Conservation (phyloP, 495 filamentous ascomycete genomes). For the Stereocaulon alpinum region DNA sequence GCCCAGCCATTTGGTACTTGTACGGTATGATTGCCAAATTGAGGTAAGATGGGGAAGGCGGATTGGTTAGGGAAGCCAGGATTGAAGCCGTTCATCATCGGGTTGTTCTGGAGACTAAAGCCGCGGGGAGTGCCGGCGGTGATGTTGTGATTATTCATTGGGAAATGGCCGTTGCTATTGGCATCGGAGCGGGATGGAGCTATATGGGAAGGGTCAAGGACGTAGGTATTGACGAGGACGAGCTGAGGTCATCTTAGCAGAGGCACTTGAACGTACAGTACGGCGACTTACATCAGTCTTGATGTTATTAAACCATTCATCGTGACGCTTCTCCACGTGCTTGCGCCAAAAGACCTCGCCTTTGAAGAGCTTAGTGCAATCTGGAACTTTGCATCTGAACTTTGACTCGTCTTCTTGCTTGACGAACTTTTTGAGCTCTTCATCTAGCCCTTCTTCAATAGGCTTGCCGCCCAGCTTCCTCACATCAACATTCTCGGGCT, state of each 20-base stretch:
- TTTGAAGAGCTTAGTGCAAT: conserved; percentile 95
- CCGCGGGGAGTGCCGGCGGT: conserved; percentile 82
- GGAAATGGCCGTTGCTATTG: conserved; percentile 96
- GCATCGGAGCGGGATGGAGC: conserved; percentile 85
- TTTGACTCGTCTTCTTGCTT: conserved; percentile 97
- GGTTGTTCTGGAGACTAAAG: conserved; percentile 68
- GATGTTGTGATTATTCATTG: conserved; percentile 58
- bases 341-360: conserved; percentile 95
- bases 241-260: conserved; percentile 43
- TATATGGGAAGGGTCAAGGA: conserved; percentile 85
- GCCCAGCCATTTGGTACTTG: conserved; percentile 39
- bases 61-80: conserved; percentile 33
- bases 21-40: conserved; percentile 35
- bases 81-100: conserved; percentile 35
- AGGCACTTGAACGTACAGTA: neutral
- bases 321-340: conserved; percentile 91
- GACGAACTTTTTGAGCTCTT: conserved; percentile 76
- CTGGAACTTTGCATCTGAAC: conserved; percentile 89
- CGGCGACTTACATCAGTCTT: conserved; percentile 64
- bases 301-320: conserved; percentile 74
- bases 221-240: conserved; percentile 82
- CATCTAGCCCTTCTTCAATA: conserved; percentile 71
- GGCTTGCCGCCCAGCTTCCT: conserved; percentile 82
- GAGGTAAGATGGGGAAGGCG: conserved; percentile 36
- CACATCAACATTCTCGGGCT: conserved; percentile 78